phyloP scores from a whole-genome alignment of 2,329 filamentous ascomycete genomes.

The Cladosporium velox region DNA sequence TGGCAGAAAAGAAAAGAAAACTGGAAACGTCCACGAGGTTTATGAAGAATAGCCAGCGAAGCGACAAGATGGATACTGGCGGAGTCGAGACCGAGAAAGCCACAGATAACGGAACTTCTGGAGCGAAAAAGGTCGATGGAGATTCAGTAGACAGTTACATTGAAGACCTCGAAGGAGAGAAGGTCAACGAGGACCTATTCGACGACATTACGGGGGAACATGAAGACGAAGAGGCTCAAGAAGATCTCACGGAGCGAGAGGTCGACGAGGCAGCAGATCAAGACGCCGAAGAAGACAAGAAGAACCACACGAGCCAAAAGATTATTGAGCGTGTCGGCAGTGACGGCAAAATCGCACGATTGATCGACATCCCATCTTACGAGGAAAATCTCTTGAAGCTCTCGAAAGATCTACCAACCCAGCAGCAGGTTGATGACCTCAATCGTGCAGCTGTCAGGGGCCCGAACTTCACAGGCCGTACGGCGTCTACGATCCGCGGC shows the following conservation, averaged over 20 bases:
- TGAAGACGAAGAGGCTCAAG: not conserved
- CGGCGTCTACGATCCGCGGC: not conserved
- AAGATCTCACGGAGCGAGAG: not conserved
- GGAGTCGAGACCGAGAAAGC: not conserved
- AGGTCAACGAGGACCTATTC: no score
- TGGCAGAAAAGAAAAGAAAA: no score
- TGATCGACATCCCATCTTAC: not conserved
- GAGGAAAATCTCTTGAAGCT: not conserved
- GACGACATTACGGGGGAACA: no score
- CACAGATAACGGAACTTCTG: not conserved
- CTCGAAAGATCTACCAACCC: not conserved
- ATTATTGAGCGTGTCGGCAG: no score
- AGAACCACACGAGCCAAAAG: not conserved
- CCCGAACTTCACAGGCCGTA: constrained; percentile 12
- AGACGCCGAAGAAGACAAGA: not conserved
- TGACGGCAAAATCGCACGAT: not conserved
- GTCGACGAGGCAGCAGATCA: not conserved
- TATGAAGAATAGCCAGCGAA: no score
- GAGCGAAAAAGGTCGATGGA: not conserved
- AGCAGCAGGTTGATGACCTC: not conserved
- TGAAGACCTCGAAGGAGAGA: no score
- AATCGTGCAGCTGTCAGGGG: not conserved
- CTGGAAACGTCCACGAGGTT: no score
- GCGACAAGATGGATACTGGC: no score
- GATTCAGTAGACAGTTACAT: not conserved